Evolutionary conservation across 2,329 filamentous ascomycete genomes (phyloP).

Genomic region (Clonostachys rhizophaga): DNA sequence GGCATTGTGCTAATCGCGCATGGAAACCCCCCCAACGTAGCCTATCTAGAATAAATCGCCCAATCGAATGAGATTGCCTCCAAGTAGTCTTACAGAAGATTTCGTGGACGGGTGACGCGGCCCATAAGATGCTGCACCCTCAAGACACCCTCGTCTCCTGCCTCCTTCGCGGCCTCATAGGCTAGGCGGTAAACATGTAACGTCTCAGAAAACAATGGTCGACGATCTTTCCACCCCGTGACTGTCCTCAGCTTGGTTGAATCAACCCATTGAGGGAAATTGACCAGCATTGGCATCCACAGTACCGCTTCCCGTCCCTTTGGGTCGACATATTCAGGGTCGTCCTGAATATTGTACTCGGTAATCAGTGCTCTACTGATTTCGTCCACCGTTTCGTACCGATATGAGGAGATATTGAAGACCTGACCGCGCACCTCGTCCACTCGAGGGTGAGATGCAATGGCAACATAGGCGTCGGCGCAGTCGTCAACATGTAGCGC

Average conservation of each 20-base stretch:
- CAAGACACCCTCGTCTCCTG: background rate
- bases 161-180: slow-evolving; percentile 22
- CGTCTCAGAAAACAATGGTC: slow-evolving; percentile 27
- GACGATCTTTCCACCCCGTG: slow-evolving; percentile 31
- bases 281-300: slow-evolving; percentile 13
- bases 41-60: too few species aligned
- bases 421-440: slow-evolving; percentile 25
- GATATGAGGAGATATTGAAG: slow-evolving; percentile 37
- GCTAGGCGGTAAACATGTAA: slow-evolving; percentile 27
- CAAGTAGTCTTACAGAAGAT: background rate
- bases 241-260: slow-evolving; percentile 30
- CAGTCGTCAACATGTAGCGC: slow-evolving; percentile 44
- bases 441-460: slow-evolving; percentile 18
- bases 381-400: slow-evolving; percentile 36
- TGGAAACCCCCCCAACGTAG: too few species aligned
- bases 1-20: too few species aligned
- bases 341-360: slow-evolving; percentile 30
- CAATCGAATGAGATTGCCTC: too few species aligned
- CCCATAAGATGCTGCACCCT: background rate
- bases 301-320: slow-evolving; percentile 7
- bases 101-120: background rate
- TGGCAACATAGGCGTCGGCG: slow-evolving; percentile 37
- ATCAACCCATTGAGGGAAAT: slow-evolving; percentile 34
- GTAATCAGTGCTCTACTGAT: slow-evolving; percentile 27
- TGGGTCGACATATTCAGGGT: slow-evolving; percentile 15